Evolutionary conservation across 352 stramenopile genomes (phyloP), one percentile per base, ranked within the genome.

Genomic region (Globisporangium nagaii): DNA sequence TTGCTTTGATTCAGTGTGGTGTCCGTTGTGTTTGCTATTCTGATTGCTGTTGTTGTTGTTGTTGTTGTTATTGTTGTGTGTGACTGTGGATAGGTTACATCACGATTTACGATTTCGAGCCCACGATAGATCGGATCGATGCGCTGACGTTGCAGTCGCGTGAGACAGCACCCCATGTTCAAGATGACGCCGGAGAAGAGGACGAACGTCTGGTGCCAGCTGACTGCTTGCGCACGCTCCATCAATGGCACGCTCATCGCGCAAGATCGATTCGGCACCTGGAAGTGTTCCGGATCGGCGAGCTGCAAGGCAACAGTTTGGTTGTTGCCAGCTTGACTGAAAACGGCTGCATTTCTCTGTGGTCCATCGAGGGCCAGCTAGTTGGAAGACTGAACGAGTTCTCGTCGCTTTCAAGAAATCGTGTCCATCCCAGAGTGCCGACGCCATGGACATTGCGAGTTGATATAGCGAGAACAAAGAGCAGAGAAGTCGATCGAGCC

Each of bases 341-440:
- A 17, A 66, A 68, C 19, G 70, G 70, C 2, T 22, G 28, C 4
- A 60, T 69, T 12, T 67, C 65, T 0, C 54, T 85, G 9, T 83
- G 73, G 62, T 69, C 65, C 1, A 32, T 67, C 2, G 57, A 69
- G 0, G 71, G 71, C 2, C 39, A 66, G n/a, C 53, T 64, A 15
- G 43, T 79, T 0, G 70, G 71, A 9, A 49, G 40, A 31, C 42
- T 84, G 12, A 36, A 44, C 15, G 53, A 73, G 7, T 13, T 42
- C 30, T 28, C 28, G 12, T 25, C 19, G 17, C 7, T 53, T 12
- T 25, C 35, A 1, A 25, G 44, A n/a, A 43, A 53, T 20, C 45
- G 28, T 5, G 6, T 46, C n/a, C 45, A 9, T 39, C 17, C 22
- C 11, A 39, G 24, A n/a, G 17, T 20, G 3, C 20, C 45, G 2